Conservation (phyloP, 768 basidiomycete species). For the Pholiota molesta region DNA sequence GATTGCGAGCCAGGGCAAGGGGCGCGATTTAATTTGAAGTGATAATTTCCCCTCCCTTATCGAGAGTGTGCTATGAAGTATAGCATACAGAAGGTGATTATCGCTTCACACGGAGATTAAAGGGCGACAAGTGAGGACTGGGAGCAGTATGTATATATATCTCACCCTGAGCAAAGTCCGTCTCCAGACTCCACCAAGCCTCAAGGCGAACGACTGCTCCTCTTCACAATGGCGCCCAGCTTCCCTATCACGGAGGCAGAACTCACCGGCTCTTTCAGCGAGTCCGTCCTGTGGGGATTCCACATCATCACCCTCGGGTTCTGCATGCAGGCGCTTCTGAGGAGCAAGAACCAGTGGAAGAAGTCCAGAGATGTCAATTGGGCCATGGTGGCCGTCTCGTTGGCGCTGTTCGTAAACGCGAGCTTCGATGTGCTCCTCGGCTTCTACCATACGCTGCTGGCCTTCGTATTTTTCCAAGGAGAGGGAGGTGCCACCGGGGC, state of each 20-base stretch:
- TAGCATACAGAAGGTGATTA: background rate
- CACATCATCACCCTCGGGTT: constrained; percentile 14
- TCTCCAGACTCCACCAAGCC: background rate
- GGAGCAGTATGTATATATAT: background rate
- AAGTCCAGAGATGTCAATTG: constrained; percentile 10
- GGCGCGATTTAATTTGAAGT: background rate
- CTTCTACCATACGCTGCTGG: constrained; percentile 16
- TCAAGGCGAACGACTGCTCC: background rate
- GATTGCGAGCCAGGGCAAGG: background rate
- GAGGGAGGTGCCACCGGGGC: constrained; percentile 11
- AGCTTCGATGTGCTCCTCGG: constrained; percentile 13
- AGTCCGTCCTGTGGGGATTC: constrained; percentile 14
- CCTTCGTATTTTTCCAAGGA: constrained; percentile 16
- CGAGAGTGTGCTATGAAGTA: background rate
- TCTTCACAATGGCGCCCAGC: background rate
- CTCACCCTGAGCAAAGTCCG: background rate
- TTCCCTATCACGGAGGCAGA: constrained; percentile 20
- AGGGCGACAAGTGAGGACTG: background rate
- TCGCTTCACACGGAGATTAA: background rate
- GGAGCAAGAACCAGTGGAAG: background rate
- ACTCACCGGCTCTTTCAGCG: constrained; percentile 15
- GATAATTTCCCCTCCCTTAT: background rate
- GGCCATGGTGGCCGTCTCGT: constrained; percentile 9
- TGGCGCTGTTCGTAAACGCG: constrained; percentile 3
- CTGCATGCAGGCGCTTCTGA: constrained; percentile 13